These are phyloP conservation scores for Phytophthora sansomeana DNA, from an alignment of 352 stramenopile genomes.

Conservation along the genomic window DNA sequence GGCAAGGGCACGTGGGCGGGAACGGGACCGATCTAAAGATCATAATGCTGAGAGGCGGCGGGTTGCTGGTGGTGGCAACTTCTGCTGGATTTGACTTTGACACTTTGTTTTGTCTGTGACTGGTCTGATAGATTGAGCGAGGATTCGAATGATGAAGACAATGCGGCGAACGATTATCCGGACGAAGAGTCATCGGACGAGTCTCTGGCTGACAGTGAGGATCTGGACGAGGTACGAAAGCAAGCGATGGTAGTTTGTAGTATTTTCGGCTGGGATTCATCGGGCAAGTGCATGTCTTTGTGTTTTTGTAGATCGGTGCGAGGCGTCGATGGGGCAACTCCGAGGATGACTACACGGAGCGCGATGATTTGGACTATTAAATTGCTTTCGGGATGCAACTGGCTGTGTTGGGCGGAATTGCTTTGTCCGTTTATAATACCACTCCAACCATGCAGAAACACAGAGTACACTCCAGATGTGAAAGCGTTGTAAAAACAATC, in stretches of 20 bases:
- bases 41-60: constrained; percentile 35
- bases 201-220: constrained; percentile 41
- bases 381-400: neutral
- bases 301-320: constrained; percentile 37
- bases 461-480: no score
- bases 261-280: constrained; percentile 17
- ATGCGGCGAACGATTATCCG: constrained; percentile 83
- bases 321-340: constrained; percentile 21
- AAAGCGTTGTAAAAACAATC: no score
- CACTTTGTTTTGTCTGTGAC: constrained; percentile 19
- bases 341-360: constrained; percentile 39
- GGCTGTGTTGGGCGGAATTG: neutral
- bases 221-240: constrained; percentile 46
- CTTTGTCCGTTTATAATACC: neutral
- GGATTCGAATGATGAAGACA: constrained; percentile 87
- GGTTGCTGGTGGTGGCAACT: constrained; percentile 19
- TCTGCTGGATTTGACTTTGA: constrained; percentile 37
- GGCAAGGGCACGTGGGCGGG: constrained; percentile 10
- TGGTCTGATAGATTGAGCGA: constrained; percentile 64
- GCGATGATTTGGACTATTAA: constrained; percentile 42
- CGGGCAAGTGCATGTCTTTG: constrained; percentile 17
- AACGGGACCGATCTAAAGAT: constrained; percentile 29
- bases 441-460: neutral
- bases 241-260: neutral
- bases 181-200: constrained; percentile 79